Base-by-base conservation (phyloP, 2,329 filamentous ascomycete species). In the Fusarium equiseti region DNA sequence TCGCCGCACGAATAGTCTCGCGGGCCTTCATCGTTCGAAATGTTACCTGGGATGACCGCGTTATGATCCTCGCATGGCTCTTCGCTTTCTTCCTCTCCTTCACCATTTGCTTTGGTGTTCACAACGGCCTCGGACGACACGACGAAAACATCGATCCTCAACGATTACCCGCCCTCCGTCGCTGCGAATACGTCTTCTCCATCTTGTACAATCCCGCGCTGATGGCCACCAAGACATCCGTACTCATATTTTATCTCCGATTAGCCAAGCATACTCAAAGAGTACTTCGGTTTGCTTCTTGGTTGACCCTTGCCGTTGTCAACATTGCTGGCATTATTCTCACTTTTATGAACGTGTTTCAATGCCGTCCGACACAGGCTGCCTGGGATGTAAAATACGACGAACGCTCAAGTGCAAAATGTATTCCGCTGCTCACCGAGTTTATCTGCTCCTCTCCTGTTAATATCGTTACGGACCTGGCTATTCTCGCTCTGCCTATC, bases 221-320 rank as follows among this genome's bases (percentile, higher is more conserved):
- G 59, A 97, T 97, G 93, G 90, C 92, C 5, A 94, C 93, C 53
- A 98, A 98, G 81, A 94, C 93, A 0, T 97, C 94, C n/a, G 93
- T 98, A 74, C 85, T 98, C 62, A 86, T 96, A 56, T 98, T 98
- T 80, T 98, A 97, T 81, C 85, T 98, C 52, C 91, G 91, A 43
- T 85, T 98, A 50, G 92, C 93, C 27, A 91, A 91, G 74, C 92
- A 93, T 63, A 90, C 88, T 1, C 90, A 97, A 72, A 89, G 89
- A 68, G 84, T 95, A 52, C 91, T 97, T 71, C 89, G 92, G 63
- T 88, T 91, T 80, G 90, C 91, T n/a, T 96, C 93, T n/a, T 94
- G 94, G 84, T 84, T 87, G 7, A 94, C 92, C 0, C 83, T 98
- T 3, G 84, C 84, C 50, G 86, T 97, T 24, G 94, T 97, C 77